These are phyloP conservation scores for Selenicereus undatus DNA, from an alignment of 148 eudicot species.

Conservation along the genomic window DNA sequence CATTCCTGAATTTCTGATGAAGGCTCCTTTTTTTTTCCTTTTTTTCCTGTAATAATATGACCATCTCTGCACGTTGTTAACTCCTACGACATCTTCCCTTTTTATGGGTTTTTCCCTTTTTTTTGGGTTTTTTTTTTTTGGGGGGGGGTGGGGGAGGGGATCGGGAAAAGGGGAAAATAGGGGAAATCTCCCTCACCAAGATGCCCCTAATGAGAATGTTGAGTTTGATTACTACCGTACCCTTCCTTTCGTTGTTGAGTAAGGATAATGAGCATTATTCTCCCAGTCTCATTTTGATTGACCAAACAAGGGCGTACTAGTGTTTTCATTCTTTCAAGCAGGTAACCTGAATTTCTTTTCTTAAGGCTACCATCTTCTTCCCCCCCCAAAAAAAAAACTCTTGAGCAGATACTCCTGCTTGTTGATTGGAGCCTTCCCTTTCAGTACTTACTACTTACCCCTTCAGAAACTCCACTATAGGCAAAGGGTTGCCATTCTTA, in stretches of 20 bases:
- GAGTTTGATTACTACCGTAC: too few species aligned
- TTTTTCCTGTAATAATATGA: too few species aligned
- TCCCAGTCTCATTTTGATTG: background rate
- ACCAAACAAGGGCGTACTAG: background rate
- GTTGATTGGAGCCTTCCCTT: background rate
- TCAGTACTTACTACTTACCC: background rate
- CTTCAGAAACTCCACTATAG: background rate
- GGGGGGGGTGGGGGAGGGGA: background rate
- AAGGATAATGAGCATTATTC: background rate
- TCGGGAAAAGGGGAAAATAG: background rate
- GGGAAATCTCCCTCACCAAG: background rate
- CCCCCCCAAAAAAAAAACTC: too few species aligned
- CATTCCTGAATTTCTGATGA: too few species aligned
- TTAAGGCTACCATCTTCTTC: background rate
- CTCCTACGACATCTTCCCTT: too few species aligned
- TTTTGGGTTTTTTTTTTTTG: too few species aligned
- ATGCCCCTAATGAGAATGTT: background rate
- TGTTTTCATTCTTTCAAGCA: background rate
- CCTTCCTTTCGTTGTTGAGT: background rate
- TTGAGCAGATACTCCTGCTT: background rate
- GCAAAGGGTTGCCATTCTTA: too few species aligned
- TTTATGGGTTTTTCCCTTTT: too few species aligned
- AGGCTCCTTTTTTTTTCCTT: too few species aligned
- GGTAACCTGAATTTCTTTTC: background rate
- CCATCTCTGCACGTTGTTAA: too few species aligned